A percentile compares a stretch with the other conserved stretches of the same genome.
These are phyloP conservation scores for Kalmusia sp. DNA, from an alignment of 2,329 filamentous ascomycete genomes.

Conservation along the genomic window DNA sequence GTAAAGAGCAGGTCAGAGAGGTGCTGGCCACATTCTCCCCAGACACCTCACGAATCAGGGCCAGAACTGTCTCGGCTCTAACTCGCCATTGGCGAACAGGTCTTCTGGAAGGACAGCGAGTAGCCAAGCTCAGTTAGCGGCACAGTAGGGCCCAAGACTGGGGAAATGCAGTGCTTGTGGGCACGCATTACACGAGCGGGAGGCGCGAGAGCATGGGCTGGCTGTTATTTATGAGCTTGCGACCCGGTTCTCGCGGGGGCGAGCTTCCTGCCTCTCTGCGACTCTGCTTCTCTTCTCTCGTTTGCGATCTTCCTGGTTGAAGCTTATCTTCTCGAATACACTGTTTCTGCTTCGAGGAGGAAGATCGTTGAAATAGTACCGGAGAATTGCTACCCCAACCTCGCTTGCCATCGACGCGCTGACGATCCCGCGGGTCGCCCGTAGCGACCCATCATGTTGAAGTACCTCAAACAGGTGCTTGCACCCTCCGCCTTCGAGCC, in stretches of 20 bases:
- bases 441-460: conserved; percentile 30
- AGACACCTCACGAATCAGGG: conserved; percentile 25
- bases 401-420: neutral
- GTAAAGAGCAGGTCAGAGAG: conserved; percentile 30
- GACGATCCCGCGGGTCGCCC: conserved; percentile 2
- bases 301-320: neutral
- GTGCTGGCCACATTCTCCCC: conserved; percentile 16
- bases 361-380: neutral
- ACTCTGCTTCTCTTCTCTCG: neutral
- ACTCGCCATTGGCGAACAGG: conserved; percentile 27
- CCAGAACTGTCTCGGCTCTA: conserved; percentile 6
- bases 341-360: neutral
- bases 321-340: neutral
- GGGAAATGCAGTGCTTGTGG: conserved; percentile 3
- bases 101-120: conserved; percentile 5
- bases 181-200: conserved; percentile 1
- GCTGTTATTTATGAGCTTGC: conserved; percentile 21
- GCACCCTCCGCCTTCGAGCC: conserved; percentile 33
- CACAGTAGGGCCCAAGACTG: conserved; percentile 15
- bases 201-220: neutral
- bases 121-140: conserved; percentile 28
- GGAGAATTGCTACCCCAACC: neutral
- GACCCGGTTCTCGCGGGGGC: conserved; percentile 15
- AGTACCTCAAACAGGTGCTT: conserved; percentile 34
- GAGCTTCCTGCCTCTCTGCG: neutral